A percentile compares a stretch with the other conserved stretches of the same genome.
Conservation (phyloP, 164 flowering plant species). For the Santalum album region DNA sequence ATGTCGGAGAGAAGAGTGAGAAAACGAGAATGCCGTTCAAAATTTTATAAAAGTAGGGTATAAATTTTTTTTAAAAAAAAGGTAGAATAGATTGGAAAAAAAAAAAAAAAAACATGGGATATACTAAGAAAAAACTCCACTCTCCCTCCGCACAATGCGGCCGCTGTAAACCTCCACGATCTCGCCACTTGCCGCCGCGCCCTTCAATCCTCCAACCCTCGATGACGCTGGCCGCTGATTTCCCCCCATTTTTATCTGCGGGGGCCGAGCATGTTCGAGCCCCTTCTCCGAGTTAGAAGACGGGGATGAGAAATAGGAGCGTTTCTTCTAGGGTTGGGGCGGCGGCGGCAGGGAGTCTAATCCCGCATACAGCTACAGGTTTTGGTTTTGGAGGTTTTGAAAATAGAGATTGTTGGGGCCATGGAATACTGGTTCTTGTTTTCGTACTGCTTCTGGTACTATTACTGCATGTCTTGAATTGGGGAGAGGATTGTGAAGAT, state of each 20-base stretch:
- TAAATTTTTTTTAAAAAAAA: no score
- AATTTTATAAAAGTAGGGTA: no score
- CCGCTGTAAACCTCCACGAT: constrained; percentile 73
- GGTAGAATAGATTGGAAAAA: no score
- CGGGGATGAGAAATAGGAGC: constrained; percentile 34
- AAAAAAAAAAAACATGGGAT: no score
- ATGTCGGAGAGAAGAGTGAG: no score
- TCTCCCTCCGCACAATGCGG: constrained; percentile 62
- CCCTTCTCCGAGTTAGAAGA: constrained; percentile 12
- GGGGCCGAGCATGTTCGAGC: constrained; percentile 44
- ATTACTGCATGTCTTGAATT: constrained; percentile 19
- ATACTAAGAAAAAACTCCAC: no score
- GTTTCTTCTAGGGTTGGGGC: constrained; percentile 40
- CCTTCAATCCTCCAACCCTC: not conserved
- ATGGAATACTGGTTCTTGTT: constrained; percentile 7
- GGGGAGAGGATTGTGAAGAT: constrained; percentile 12
- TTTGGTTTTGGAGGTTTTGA: constrained; percentile 14
- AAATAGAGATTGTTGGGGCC: no score
- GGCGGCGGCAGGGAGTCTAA: constrained; percentile 8
- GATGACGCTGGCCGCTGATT: no score
- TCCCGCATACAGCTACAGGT: constrained; percentile 9
- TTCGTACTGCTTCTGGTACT: no score
- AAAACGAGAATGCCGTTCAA: no score
- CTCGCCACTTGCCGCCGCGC: constrained; percentile 40
- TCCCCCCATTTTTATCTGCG: no score